Evolutionary conservation across 768 basidiomycete species (phyloP).

Genomic region (Amanita molliuscula): DNA sequence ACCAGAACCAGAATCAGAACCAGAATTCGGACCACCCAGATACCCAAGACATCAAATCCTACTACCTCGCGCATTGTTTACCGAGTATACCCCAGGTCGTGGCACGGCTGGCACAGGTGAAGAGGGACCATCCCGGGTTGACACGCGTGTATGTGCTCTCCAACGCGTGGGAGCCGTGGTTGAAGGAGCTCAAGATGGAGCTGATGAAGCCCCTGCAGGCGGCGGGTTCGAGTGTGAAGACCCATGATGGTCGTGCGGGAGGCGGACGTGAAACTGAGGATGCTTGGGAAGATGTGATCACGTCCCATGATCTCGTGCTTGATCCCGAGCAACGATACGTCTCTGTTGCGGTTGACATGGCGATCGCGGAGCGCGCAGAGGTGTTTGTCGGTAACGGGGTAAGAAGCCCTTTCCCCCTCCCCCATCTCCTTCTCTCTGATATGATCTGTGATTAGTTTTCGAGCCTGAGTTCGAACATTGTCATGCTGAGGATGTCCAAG

Average conservation of each 20-base stretch:
- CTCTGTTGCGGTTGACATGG: constrained; percentile 49
- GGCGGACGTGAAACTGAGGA: constrained; percentile 19
- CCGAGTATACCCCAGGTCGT: constrained; percentile 29
- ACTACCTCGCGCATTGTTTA: constrained; percentile 22
- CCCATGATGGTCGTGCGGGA: constrained; percentile 24
- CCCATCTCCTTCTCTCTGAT: constrained; percentile 4
- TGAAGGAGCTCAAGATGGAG: not conserved
- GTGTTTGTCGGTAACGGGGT: constrained; percentile 57
- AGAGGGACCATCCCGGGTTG: constrained; percentile 17
- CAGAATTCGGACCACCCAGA: not conserved
- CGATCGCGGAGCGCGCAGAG: constrained; percentile 43
- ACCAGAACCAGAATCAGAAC: not conserved
- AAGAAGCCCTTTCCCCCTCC: constrained; percentile 14
- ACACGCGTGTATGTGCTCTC: constrained; percentile 13
- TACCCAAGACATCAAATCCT: not conserved
- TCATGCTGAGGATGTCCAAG: constrained; percentile 33
- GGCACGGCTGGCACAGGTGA: constrained; percentile 18
- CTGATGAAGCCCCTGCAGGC: constrained; percentile 12
- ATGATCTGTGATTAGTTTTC: constrained; percentile 26
- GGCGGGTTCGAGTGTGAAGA: constrained; percentile 23
- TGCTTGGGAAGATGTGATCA: constrained; percentile 40
- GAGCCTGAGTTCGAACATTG: constrained; percentile 38
- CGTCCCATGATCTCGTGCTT: constrained; percentile 23
- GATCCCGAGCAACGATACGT: constrained; percentile 37
- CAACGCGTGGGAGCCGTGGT: constrained; percentile 5